A percentile compares a stretch with the other conserved stretches of the same genome.
Conservation (phyloP, 73 alveolate species). For the Durusdinium trenchii region DNA sequence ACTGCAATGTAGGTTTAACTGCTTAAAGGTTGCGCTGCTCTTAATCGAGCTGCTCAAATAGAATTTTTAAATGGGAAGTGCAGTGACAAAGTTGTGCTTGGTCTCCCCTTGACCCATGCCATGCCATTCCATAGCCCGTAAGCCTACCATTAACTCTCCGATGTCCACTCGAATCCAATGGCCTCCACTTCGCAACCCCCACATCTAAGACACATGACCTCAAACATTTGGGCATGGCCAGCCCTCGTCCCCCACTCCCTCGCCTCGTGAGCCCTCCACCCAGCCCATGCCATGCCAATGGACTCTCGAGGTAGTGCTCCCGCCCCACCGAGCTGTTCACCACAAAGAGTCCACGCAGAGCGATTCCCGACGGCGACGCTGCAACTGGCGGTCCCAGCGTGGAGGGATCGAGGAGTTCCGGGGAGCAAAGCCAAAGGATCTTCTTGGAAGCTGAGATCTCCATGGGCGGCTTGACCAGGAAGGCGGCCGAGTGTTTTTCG, state of each 20-base stretch:
- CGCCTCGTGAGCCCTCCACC: not conserved
- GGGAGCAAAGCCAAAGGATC: not conserved
- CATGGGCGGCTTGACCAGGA: not conserved
- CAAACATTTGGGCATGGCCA: not conserved
- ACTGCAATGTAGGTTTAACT: no score
- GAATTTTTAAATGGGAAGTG: no score
- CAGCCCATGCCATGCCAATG: not conserved
- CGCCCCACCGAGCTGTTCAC: conserved; percentile 47
- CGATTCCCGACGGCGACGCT: not conserved
- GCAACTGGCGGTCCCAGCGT: not conserved
- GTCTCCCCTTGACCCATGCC: no score
- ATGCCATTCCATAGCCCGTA: not conserved
- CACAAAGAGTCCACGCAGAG: not conserved
- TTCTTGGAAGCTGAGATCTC: not conserved
- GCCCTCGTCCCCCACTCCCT: not conserved
- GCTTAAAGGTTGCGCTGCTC: no score
- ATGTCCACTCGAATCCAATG: not conserved
- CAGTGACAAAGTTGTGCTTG: no score
- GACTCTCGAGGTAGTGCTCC: conserved; percentile 21
- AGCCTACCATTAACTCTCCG: not conserved
- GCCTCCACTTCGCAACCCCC: not conserved
- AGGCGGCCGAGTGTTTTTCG: not conserved
- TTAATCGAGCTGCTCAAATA: no score
- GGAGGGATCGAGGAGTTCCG: not conserved
- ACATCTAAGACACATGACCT: not conserved